Conservation (phyloP, 2,329 filamentous ascomycete species). For the Neobulgaria alba region DNA sequence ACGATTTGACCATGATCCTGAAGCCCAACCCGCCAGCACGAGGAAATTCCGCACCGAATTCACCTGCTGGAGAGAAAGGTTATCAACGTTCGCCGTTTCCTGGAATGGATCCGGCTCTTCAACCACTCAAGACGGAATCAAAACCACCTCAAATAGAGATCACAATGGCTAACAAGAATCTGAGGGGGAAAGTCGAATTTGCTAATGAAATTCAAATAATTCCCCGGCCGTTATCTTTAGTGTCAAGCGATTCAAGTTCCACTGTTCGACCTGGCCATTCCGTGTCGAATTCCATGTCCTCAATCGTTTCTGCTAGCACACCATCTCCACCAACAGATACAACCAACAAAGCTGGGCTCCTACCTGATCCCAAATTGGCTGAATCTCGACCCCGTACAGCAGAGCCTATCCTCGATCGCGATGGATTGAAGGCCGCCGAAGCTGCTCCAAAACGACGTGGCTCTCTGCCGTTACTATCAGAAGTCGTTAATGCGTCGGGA, state of each 20-base stretch:
- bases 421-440: constrained; percentile 32
- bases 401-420: constrained; percentile 53
- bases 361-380: constrained; percentile 31
- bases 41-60: constrained; percentile 32
- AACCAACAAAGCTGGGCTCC: constrained; percentile 29
- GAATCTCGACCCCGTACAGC: constrained; percentile 60
- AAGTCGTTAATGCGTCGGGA: constrained; percentile 15
- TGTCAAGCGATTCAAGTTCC: constrained; percentile 77
- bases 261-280: constrained; percentile 61
- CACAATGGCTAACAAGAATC: constrained; percentile 36
- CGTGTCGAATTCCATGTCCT: constrained; percentile 72
- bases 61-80: constrained; percentile 32
- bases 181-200: constrained; percentile 60
- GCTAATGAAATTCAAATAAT: constrained; percentile 79
- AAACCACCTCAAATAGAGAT: constrained; percentile 7
- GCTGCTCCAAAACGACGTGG: constrained; percentile 37
- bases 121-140: constrained; percentile 7
- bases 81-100: constrained; percentile 15
- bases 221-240: constrained; percentile 70
- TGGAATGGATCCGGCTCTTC: constrained; percentile 17
- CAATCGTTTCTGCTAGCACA: constrained; percentile 57
- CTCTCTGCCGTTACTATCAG: constrained; percentile 47
- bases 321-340: constrained; percentile 30
- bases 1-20: constrained; percentile 67
- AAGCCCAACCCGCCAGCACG: constrained; percentile 30